These are phyloP conservation scores for Bruguiera hainesii DNA, from an alignment of 441 rosid species.

Conservation along the genomic window DNA sequence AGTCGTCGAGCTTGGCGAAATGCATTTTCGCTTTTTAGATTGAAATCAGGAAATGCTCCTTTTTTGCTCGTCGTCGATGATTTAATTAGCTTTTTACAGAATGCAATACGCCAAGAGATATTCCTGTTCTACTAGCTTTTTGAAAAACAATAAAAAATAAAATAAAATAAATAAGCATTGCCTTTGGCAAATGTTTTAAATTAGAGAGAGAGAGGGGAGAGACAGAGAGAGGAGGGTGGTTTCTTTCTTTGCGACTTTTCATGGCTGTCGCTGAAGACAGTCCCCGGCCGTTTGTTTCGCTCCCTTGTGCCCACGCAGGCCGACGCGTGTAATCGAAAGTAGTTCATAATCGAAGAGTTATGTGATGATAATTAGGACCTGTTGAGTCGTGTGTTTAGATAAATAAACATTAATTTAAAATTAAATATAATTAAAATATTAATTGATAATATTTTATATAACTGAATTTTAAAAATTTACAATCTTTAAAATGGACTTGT, in stretches of 20 bases:
- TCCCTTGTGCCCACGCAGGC: no score
- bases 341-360: no score
- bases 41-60: conserved; percentile 17
- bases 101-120: background rate
- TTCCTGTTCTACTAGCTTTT: conserved; percentile 1
- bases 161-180: background rate
- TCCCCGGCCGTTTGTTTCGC: no score
- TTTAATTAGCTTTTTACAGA: background rate
- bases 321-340: no score
- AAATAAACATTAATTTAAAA: no score
- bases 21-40: conserved; percentile 44
- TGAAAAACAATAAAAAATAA: conserved; percentile 5
- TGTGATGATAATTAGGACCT: no score
- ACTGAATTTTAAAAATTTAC: no score
- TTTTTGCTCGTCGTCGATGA: conserved; percentile 10
- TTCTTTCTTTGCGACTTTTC: conserved; percentile 43
- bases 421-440: no score
- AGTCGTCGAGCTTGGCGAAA: conserved; percentile 97
- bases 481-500: no score
- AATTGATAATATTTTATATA: no score
- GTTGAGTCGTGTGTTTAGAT: no score
- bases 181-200: background rate
- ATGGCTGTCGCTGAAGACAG: conserved; percentile 37
- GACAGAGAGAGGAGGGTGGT: no score
- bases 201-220: background rate